phyloP scores from a whole-genome alignment of 2,329 filamentous ascomycete species.

The Colletotrichum eremochloae region DNA sequence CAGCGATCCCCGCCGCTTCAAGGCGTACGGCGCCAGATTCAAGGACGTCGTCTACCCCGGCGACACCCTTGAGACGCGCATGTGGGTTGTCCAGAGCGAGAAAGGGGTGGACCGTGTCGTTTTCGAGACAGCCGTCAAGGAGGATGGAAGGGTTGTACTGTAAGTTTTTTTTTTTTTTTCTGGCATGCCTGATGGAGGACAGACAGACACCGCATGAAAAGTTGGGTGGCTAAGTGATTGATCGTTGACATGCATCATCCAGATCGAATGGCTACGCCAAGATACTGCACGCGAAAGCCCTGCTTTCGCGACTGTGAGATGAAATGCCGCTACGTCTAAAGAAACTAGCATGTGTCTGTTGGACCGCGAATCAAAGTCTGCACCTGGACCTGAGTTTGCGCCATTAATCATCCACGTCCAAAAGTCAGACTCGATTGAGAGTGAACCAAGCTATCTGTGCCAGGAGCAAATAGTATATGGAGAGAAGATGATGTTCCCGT shows the following conservation, averaged over 20 bases:
- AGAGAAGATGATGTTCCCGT: background rate
- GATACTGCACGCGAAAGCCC: constrained; percentile 47
- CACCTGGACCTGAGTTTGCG: constrained; percentile 14
- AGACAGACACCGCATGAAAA: constrained; percentile 34
- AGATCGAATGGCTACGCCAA: constrained; percentile 51
- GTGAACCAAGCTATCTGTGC: background rate
- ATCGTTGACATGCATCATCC: constrained; percentile 29
- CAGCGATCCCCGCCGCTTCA: constrained; percentile 56
- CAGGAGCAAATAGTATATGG: background rate
- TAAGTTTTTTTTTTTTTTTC: constrained; percentile 29
- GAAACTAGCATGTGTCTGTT: background rate
- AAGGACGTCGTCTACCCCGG: constrained; percentile 62
- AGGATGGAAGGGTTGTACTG: constrained; percentile 54
- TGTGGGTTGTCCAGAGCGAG: constrained; percentile 55
- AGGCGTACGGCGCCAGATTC: constrained; percentile 60
- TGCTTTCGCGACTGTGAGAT: constrained; percentile 44
- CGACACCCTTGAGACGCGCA: constrained; percentile 57
- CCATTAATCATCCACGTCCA: constrained; percentile 25
- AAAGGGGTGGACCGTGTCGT: constrained; percentile 52
- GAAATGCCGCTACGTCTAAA: background rate
- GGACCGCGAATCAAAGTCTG: background rate
- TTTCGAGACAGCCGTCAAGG: constrained; percentile 57
- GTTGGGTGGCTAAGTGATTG: constrained; percentile 41
- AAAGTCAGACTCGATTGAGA: constrained; percentile 7
- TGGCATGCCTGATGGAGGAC: background rate